A percentile compares a stretch with the other conserved stretches of the same genome.
These are phyloP conservation scores for Rhododendron molle DNA, from an alignment of 148 eudicot genomes.

Conservation along the genomic window DNA sequence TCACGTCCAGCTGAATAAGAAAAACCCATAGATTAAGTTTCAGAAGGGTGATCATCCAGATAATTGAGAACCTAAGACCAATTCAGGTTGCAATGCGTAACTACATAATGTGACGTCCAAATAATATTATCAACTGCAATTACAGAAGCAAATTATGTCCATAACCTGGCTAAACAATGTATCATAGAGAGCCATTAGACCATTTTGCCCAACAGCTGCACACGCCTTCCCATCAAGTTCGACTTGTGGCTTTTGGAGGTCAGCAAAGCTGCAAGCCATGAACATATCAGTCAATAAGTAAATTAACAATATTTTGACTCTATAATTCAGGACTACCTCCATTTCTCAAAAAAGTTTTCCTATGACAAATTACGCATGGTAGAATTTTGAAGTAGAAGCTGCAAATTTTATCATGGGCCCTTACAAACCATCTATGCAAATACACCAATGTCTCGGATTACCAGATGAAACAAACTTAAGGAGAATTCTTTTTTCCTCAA, in stretches of 20 bases:
- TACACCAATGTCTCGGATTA: background rate
- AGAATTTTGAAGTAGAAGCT: background rate
- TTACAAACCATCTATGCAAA: background rate
- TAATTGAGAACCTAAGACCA: background rate
- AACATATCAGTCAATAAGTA: slow-evolving; percentile 13
- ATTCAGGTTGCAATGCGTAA: slow-evolving; percentile 1
- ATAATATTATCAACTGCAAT: background rate
- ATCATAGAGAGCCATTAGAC: slow-evolving; percentile 97
- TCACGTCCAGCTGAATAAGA: slow-evolving; percentile 74
- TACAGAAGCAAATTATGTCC: background rate
- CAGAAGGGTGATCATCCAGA: slow-evolving; percentile 5
- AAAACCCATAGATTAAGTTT: background rate
- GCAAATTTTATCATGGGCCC: background rate
- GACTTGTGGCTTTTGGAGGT: slow-evolving; percentile 91
- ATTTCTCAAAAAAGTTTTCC: background rate
- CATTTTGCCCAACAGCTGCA: slow-evolving; percentile 98
- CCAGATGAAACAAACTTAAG: background rate
- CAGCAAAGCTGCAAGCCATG: slow-evolving; percentile 64
- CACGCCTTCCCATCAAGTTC: slow-evolving; percentile 98
- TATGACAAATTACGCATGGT: background rate
- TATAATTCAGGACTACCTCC: background rate
- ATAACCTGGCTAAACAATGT: slow-evolving; percentile 86
- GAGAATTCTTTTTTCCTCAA: background rate
- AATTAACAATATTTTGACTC: background rate
- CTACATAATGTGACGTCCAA: background rate